phyloP scores from a whole-genome alignment of 148 eudicot species.

The Agrostemma githago region DNA sequence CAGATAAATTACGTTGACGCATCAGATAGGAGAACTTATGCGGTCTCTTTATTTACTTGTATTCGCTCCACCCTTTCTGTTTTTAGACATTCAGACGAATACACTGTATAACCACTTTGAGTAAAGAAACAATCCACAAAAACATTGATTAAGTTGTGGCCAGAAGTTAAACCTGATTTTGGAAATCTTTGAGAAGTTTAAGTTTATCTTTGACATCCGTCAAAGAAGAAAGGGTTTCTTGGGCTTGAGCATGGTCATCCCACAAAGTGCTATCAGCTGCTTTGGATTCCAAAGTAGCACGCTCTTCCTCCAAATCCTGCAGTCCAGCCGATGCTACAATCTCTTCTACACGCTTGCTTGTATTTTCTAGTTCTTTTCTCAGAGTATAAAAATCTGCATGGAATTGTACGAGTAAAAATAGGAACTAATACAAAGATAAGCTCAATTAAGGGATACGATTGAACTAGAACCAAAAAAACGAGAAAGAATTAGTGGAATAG shows the following conservation, averaged over 20 bases:
- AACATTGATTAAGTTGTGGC: not conserved
- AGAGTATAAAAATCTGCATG: constrained; percentile 80
- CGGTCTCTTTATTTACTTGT: not conserved
- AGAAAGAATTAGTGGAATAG: not conserved
- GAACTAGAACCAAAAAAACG: not conserved
- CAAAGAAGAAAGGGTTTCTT: constrained; percentile 71
- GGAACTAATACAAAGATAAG: not conserved
- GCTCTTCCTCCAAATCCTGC: constrained; percentile 64
- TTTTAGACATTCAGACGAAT: not conserved
- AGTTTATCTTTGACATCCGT: constrained; percentile 84
- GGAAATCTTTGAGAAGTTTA: constrained; percentile 66
- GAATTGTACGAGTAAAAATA: not conserved
- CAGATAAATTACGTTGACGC: constrained; percentile 5
- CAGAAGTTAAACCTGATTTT: constrained; percentile 52
- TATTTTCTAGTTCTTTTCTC: constrained; percentile 71
- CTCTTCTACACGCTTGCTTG: constrained; percentile 64
- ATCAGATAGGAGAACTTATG: not conserved
- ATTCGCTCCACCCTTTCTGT: not conserved
- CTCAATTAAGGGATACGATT: not conserved
- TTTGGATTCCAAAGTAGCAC: constrained; percentile 59
- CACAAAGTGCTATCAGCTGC: constrained; percentile 75
- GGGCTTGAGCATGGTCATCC: constrained; percentile 93
- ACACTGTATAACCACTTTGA: not conserved
- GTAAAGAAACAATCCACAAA: not conserved
- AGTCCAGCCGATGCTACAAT: constrained; percentile 68